Base-by-base conservation (phyloP, 768 basidiomycete genomes). In the Collybia sp. region DNA sequence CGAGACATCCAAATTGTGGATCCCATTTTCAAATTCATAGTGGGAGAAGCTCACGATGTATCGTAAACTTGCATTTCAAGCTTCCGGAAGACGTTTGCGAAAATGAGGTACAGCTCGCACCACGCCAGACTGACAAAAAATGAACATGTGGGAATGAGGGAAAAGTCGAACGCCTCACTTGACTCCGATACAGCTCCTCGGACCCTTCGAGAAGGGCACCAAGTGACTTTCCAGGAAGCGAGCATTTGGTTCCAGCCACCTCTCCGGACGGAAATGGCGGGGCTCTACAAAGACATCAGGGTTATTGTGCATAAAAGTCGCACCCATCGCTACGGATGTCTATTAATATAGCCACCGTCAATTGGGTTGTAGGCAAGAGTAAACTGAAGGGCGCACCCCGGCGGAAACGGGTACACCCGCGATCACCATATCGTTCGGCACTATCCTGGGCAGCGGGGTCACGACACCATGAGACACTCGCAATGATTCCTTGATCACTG, bases 401-500 rank as follows among this genome's bases (percentile, higher is more conserved):
- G 60, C 58, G n/a, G 73, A 72, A 44, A 75, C 53, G 12, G 53
- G 37, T 3, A 45, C 45, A 0, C 71, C 73, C 15, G 57, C 57
- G 12, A 77, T 70, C 19, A 55, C 49, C 1, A 64, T 53, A 19
- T 61, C 63, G 12, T 55, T 48, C 2, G 60, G 60, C 2, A 65
- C 66, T 6, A 74, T 65, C 66, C n/a, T n/a, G n/a, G n/a, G n/a
- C n/a, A n/a, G n/a, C n/a, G n/a, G n/a, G n/a, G n/a, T n/a, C n/a
- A n/a, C 61, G 2, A 69, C 54, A 9, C 72, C 71, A 46, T 67
- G 64, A 18, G 65, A 58, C 50, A 74, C 59, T 17, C 75, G 59
- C 40, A 76, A 60, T 0, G 72, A 63, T 53, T 77, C 74, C 46
- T 75, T 75, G 20, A 75, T 63, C 30, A 76, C 71, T 5, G 72